Evolutionary conservation across 345 rosid genomes (phyloP).

Genomic region (Trapa bicornis): DNA sequence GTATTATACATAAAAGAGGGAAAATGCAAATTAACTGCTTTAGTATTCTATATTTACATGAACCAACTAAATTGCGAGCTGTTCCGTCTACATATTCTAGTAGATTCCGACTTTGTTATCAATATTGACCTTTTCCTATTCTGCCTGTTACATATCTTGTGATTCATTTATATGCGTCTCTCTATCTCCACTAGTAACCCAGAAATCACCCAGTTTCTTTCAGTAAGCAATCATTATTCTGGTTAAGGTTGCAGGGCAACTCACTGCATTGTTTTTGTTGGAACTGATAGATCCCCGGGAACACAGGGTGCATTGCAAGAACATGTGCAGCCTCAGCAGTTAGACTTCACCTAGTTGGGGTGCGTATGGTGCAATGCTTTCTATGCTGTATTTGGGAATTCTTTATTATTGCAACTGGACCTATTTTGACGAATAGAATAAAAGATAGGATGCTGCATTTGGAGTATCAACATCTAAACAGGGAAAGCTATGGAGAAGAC

Average conservation of each 20-base stretch:
- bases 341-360: slow-evolving; percentile 84
- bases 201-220: too few relatives aligned
- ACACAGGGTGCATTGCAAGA: slow-evolving; percentile 94
- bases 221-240: too few relatives aligned
- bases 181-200: too few relatives aligned
- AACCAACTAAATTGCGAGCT: not conserved
- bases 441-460: not conserved
- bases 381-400: not conserved
- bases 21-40: too few relatives aligned
- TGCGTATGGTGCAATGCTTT: slow-evolving; percentile 8
- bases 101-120: not conserved
- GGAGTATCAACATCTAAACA: not conserved
- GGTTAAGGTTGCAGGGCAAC: not conserved
- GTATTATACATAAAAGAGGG: too few relatives aligned
- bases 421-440: not conserved
- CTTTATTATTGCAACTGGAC: not conserved
- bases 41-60: not conserved
- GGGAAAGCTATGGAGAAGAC: not conserved
- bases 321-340: slow-evolving; percentile 89
- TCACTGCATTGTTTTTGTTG: slow-evolving; percentile 11
- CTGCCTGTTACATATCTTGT: not conserved
- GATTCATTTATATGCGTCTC: not conserved
- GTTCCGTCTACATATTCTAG: not conserved
- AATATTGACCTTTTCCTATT: not conserved
- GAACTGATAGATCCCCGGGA: slow-evolving; percentile 82